phyloP scores from a whole-genome alignment of 1,139 yeast species.

The Kurtzmaniella quercitrusa region DNA sequence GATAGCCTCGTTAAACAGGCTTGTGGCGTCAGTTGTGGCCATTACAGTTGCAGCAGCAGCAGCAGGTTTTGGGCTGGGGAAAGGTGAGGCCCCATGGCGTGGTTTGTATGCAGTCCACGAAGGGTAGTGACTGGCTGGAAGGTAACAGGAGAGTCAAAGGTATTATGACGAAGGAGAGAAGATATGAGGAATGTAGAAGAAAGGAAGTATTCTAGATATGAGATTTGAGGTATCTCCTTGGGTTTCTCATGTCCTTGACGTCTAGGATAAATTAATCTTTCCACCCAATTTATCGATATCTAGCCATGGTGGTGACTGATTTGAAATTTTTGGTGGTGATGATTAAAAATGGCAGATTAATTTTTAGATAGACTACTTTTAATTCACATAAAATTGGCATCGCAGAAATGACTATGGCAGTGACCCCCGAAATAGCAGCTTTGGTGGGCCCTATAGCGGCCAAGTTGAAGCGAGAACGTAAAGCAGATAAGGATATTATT shows the following conservation, averaged over 20 bases:
- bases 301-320: not conserved
- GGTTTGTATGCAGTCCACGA: no score
- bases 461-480: conserved; percentile 66
- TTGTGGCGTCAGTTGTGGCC: conserved; percentile 8
- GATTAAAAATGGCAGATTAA: no score
- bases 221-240: no score
- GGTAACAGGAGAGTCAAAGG: not conserved
- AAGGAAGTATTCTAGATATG: no score
- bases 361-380: no score
- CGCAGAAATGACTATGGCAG: not conserved
- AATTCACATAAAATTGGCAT: no score
- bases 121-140: not conserved
- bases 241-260: no score
- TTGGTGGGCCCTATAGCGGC: conserved; percentile 38
- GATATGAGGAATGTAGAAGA: not conserved
- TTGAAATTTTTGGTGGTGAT: not conserved
- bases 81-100: no score
- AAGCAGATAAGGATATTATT: conserved; percentile 67
- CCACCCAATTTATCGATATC: no score
- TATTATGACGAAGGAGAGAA: not conserved
- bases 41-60: not conserved
- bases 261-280: no score
- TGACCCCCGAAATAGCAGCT: conserved; percentile 33
- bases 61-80: no score
- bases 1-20: conserved; percentile 18